phyloP scores from a whole-genome alignment of 345 rosid genomes.

The Lumnitzera racemosa region DNA sequence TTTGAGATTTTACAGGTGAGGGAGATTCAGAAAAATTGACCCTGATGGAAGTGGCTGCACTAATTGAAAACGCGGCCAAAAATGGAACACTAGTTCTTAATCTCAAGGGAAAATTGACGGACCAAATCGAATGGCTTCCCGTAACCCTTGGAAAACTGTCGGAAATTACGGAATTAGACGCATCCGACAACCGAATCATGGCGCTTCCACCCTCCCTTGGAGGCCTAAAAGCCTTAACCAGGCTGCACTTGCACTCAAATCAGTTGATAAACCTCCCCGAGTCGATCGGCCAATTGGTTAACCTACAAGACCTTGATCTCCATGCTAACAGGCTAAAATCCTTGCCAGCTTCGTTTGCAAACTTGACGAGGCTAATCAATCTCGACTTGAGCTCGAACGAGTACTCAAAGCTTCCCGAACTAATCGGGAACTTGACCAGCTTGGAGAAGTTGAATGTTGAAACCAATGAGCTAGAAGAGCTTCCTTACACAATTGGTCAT shows the following conservation, averaged over 20 bases:
- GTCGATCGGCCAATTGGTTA: conserved; percentile 43
- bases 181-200: conserved; percentile 56
- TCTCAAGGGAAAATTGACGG: conserved; percentile 52
- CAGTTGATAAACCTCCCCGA: conserved; percentile 54
- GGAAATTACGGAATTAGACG: conserved; percentile 31
- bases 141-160: conserved; percentile 49
- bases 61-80: conserved; percentile 48
- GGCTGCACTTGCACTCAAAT: conserved; percentile 50
- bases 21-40: conserved; percentile 34
- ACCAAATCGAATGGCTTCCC: conserved; percentile 65
- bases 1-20: conserved; percentile 23
- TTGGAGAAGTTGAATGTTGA: conserved; percentile 40
- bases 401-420: conserved; percentile 35
- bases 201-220: conserved; percentile 46
- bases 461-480: conserved; percentile 53
- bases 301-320: conserved; percentile 44
- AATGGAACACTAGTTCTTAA: conserved; percentile 31
- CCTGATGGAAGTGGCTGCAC: conserved; percentile 51
- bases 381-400: conserved; percentile 51
- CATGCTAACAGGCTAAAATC: conserved; percentile 45
- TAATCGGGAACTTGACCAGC: conserved; percentile 37
- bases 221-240: conserved; percentile 36
- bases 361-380: conserved; percentile 30
- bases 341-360: conserved; percentile 44
- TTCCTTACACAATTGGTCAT: conserved; percentile 52